A percentile compares a stretch with the other conserved stretches of the same genome.
phyloP scores from a whole-genome alignment of 2,329 filamentous ascomycete species.

The Chaetomiaceae sp. region DNA sequence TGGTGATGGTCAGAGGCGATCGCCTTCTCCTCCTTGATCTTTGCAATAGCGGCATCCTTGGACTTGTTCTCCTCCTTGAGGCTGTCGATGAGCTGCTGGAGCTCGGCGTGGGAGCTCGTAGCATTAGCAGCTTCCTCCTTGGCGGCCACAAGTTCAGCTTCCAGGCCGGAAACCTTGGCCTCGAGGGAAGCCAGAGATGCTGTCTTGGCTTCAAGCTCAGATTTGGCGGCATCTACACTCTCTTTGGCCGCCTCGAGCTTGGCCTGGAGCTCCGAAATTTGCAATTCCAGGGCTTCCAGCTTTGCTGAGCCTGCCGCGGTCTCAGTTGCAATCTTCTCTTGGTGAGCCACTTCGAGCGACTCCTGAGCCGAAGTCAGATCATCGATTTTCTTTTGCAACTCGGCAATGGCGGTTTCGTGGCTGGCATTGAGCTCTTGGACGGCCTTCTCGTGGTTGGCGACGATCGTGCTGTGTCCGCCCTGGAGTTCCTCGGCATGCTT shows the following conservation, averaged over 20 bases:
- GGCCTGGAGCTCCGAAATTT: conserved; percentile 47
- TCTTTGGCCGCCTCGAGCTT: conserved; percentile 45
- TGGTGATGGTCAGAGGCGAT: conserved; percentile 45
- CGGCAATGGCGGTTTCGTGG: conserved; percentile 44
- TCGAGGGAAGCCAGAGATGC: conserved; percentile 37
- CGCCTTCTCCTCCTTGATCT: conserved; percentile 47
- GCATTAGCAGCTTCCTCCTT: conserved; percentile 40
- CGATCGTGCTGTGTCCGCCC: conserved; percentile 41
- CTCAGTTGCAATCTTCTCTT: conserved; percentile 42
- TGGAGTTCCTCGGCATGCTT: conserved; percentile 49
- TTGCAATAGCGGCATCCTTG: conserved; percentile 47
- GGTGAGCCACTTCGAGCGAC: conserved; percentile 42
- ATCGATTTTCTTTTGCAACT: conserved; percentile 52
- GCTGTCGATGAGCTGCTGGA: conserved; percentile 46
- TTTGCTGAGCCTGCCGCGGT: conserved; percentile 41
- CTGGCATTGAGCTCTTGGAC: conserved; percentile 46
- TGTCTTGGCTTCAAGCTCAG: conserved; percentile 42
- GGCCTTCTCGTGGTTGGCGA: conserved; percentile 44
- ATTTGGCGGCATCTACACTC: conserved; percentile 39
- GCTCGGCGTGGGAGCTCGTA: conserved; percentile 43
- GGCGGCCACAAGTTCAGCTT: conserved; percentile 43
- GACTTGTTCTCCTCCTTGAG: conserved; percentile 30
- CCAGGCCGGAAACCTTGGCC: conserved; percentile 38
- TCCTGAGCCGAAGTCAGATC: conserved; percentile 45
- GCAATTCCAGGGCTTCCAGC: conserved; percentile 47